Base-by-base conservation (phyloP, 192 early-diverging fungal species). In the Podila epigama region DNA sequence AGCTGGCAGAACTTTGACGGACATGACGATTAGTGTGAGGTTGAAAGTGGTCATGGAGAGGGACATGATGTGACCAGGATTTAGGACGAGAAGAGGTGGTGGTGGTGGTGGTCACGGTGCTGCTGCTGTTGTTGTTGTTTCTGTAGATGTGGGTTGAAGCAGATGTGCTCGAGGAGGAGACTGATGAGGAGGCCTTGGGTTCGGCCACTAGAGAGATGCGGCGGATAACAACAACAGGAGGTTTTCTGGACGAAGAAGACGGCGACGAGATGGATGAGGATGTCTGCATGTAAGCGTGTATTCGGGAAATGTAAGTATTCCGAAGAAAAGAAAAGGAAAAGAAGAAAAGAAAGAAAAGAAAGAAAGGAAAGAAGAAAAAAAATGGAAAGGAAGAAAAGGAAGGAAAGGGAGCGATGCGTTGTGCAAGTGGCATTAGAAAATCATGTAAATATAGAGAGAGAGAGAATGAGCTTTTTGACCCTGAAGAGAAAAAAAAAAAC, bases 121-220 rank as follows among this genome's bases (percentile, higher is more conserved):
- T 62, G 18, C 15, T 25, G n/a, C 9, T 22, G 57, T 44, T 33
- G 62, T 16, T 13, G 44, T 12, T 67, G 31, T 7, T 33, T 27
- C 34, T 37, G 52, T 5, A 31, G 35, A 7, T 39, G 27, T 11
- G 32, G 41, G 56, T 11, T n/a, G 20, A 37, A 0, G 51, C 51
- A 5, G 55, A 35, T 34, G 40, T 3, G n/a, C 40, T 36, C n/a
- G 22, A 0, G 40, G 55, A 48, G 3, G 16, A 27, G 22, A 55
- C 33, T 41, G 55, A 41, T 16, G 35, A 36, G 33, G 40, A 55
- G 27, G 35, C 36, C 58, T 61, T 69, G 37, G 58, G 58, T 35
- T 69, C 67, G 11, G 67, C 67, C 1, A 32, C 37, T 0, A 69
- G 58, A 13, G 67, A 60, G 58, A 69, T 69, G 20, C 67, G 67